phyloP scores from a whole-genome alignment of 352 stramenopile species.

The Globisporangium paroecandrum region DNA sequence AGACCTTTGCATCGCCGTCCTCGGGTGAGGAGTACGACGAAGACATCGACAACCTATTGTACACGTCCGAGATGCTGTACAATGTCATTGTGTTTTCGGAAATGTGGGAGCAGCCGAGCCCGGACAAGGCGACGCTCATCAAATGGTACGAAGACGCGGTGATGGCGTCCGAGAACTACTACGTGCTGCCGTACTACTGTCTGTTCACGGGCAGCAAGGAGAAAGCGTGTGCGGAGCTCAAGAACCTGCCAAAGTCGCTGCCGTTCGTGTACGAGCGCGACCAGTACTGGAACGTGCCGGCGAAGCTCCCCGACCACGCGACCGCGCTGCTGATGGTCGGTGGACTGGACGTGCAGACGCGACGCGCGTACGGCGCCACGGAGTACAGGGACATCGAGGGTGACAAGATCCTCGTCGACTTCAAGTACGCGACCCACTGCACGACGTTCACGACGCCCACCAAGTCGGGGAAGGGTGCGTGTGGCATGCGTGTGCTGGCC shows the following conservation, averaged over 20 bases:
- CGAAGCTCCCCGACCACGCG: slow-evolving; percentile 33
- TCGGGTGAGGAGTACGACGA: slow-evolving; percentile 22
- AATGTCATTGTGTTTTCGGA: slow-evolving; percentile 79
- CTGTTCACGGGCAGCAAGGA: slow-evolving; percentile 66
- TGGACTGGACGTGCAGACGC: slow-evolving; percentile 55
- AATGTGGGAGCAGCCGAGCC: slow-evolving; percentile 64
- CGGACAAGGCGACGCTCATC: slow-evolving; percentile 48
- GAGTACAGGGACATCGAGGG: slow-evolving; percentile 49
- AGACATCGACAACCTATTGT: slow-evolving; percentile 49
- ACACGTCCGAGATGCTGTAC: slow-evolving; percentile 71
- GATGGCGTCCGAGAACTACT: slow-evolving; percentile 70
- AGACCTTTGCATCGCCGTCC: slow-evolving; percentile 23
- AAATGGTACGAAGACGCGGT: slow-evolving; percentile 55
- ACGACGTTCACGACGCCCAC: slow-evolving; percentile 76
- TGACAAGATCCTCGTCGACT: slow-evolving; percentile 62
- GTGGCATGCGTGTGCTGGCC: slow-evolving; percentile 60
- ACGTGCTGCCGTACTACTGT: slow-evolving; percentile 71
- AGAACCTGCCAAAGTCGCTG: slow-evolving; percentile 35
- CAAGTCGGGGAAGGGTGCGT: slow-evolving; percentile 38
- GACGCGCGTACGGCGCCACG: slow-evolving; percentile 39
- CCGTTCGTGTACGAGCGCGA: slow-evolving; percentile 55
- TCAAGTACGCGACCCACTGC: slow-evolving; percentile 68
- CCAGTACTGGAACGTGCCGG: slow-evolving; percentile 67
- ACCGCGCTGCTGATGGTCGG: slow-evolving; percentile 55
- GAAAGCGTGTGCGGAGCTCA: slow-evolving; percentile 45